Base-by-base conservation (phyloP, 495 filamentous ascomycete genomes). In the Penicillium subrubescens region DNA sequence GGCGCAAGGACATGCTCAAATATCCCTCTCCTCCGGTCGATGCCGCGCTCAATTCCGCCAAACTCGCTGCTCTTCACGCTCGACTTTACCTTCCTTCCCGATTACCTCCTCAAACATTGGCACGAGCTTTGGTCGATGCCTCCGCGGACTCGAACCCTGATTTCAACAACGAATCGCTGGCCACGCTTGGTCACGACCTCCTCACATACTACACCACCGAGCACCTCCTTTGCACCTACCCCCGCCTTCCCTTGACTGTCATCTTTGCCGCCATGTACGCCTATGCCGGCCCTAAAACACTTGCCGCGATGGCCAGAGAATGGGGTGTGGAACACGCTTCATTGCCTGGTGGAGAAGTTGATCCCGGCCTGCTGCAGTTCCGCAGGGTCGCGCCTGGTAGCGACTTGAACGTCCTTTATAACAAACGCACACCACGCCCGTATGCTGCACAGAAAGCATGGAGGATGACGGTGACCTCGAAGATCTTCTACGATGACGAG, bases 311-410 rank as follows among this genome's bases (percentile, higher is more conserved):
- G 63, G 84, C 90, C 0, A 78, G 82, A 37, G 91, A 93, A 77
- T 99, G 95, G 94, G 95, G 96, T 77, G 86, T 97, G 17, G 94
- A 98, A 69, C 69, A 79, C 41, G 95, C 91, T 17, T 90, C 91
- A 8, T 87, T 85, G 37, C 94, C 95, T 1, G 94, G 93, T 23
- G 89, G 86, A 51, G 92, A 98, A 77, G 94, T 98, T 59, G 94
- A 99, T 75, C 90, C 94, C 1, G 96, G 95, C 11, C 79, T 94
- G n/a, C 83, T 99, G 44, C 96, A 98, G 74, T 95, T 92, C 78
- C 82, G 80, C 57, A 76, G 85, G 51, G 55, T 89, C 39, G 75
- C 80, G 35, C 84, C 90, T 1, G 90, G 90, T 15, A 79, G 84
- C 31, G 75, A 83, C 39, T 33, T 78, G n/a, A 41, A 64, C 7